A percentile compares a stretch with the other conserved stretches of the same genome.
phyloP scores from a whole-genome alignment of 2,329 filamentous ascomycete species.

The Hypoxylon sp. region DNA sequence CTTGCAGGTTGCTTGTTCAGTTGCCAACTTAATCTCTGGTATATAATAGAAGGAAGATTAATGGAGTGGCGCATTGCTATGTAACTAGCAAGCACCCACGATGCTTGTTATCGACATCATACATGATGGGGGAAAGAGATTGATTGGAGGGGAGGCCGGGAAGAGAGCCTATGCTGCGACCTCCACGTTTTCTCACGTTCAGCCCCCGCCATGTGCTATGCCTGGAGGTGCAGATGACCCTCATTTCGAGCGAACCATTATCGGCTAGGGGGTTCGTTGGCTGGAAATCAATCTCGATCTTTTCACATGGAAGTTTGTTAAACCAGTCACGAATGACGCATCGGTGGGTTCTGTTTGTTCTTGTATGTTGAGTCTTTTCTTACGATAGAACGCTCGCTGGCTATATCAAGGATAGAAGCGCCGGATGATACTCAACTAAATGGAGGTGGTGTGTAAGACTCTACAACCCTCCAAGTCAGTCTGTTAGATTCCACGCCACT shows the following conservation, averaged over 20 bases:
- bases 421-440: slow-evolving; percentile 45
- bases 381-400: slow-evolving; percentile 19
- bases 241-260: slow-evolving; percentile 45
- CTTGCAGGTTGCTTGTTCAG: slow-evolving; percentile 10
- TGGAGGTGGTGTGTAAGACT: slow-evolving; percentile 42
- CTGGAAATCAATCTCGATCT: slow-evolving; percentile 22
- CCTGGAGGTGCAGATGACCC: slow-evolving; percentile 50
- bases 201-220: slow-evolving; percentile 46
- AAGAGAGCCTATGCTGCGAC: slow-evolving; percentile 42
- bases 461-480: slow-evolving; percentile 32
- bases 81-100: slow-evolving; percentile 9
- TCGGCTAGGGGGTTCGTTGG: slow-evolving; percentile 41
- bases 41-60: slow-evolving; percentile 21
- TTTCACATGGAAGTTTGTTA: slow-evolving; percentile 13
- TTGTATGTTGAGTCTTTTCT: slow-evolving; percentile 25
- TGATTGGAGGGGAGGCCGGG: slow-evolving; percentile 35
- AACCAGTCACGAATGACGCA: slow-evolving; percentile 29
- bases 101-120: slow-evolving; percentile 36
- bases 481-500: slow-evolving; percentile 28
- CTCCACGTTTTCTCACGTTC: slow-evolving; percentile 47
- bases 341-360: slow-evolving; percentile 21
- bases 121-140: slow-evolving; percentile 16
- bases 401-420: slow-evolving; percentile 44
- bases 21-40: slow-evolving; percentile 6
- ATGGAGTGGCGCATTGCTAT: slow-evolving; percentile 17